phyloP scores from a whole-genome alignment of 148 eudicot species.

The Rhododendron williamsianum region DNA sequence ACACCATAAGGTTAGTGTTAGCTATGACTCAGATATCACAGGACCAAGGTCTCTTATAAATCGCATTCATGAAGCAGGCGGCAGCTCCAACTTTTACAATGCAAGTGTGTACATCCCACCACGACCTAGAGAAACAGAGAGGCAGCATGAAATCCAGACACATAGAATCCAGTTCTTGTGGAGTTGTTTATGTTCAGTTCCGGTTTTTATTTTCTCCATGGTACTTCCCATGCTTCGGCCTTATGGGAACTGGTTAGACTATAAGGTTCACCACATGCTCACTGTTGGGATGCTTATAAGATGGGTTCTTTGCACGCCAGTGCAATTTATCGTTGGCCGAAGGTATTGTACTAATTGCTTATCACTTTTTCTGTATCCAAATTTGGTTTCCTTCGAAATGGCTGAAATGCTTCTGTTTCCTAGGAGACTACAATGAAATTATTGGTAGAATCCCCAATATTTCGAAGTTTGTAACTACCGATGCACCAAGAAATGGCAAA shows the following conservation, averaged over 20 bases:
- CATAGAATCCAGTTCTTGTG: slow-evolving; percentile 69
- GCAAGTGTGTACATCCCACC: slow-evolving; percentile 71
- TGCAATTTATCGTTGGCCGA: slow-evolving; percentile 81
- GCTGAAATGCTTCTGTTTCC: not conserved
- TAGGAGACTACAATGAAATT: not conserved
- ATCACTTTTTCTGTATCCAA: not conserved
- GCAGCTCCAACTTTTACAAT: slow-evolving; percentile 38
- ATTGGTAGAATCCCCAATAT: not conserved
- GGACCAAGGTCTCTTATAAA: slow-evolving; percentile 87
- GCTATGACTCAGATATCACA: slow-evolving; percentile 65
- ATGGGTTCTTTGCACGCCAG: slow-evolving; percentile 87
- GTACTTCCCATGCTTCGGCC: slow-evolving; percentile 86
- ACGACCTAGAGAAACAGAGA: slow-evolving; percentile 59
- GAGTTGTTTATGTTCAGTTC: slow-evolving; percentile 83
- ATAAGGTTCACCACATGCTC: slow-evolving; percentile 73
- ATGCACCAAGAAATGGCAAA: not conserved
- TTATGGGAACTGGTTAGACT: slow-evolving; percentile 82
- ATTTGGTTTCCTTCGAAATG: not conserved
- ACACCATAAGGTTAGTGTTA: slow-evolving; percentile 43
- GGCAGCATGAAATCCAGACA: slow-evolving; percentile 43
- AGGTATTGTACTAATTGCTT: slow-evolving; percentile 41
- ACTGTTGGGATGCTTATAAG: slow-evolving; percentile 73
- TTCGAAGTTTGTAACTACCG: not conserved
- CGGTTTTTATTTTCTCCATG: slow-evolving; percentile 80
- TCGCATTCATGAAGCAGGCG: slow-evolving; percentile 54